Conservation (phyloP, 1,284 basidiomycete species). For the Papiliotrema fonsecae region DNA sequence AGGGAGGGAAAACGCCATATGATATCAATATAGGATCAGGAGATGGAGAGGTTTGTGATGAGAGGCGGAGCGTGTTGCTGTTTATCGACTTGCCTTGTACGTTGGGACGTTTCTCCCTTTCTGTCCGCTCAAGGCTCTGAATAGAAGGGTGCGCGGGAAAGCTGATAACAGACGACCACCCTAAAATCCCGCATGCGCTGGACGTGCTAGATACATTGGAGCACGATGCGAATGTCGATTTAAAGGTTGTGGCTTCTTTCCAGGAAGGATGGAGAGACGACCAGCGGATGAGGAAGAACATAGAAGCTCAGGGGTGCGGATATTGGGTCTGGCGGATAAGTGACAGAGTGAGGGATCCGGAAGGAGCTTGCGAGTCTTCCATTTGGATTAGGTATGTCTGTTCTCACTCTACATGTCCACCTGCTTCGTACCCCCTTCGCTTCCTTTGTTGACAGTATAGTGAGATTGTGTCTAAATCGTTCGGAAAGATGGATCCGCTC, state of each 20-base stretch:
- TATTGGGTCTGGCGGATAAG: conserved; percentile 5
- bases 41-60: conserved; percentile 1
- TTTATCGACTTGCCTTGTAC: conserved; percentile 6
- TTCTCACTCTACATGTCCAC: no score
- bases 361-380: neutral
- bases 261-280: neutral
- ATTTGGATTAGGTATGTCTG: conserved; percentile 4
- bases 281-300: neutral
- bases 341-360: neutral
- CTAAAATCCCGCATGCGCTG: conserved; percentile 1
- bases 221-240: neutral
- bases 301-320: conserved; percentile 1
- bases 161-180: neutral
- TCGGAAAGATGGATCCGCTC: neutral
- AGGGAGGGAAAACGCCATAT: conserved; percentile 2
- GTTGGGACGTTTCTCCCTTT: no score
- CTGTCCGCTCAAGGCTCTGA: neutral
- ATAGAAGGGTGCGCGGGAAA: neutral
- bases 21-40: neutral
- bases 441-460: neutral
- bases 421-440: no score
- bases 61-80: conserved; percentile 2
- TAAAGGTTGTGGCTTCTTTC: neutral
- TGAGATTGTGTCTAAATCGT: neutral
- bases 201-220: neutral